A percentile compares a stretch with the other conserved stretches of the same genome.
These are phyloP conservation scores for Colletotrichum acutatum DNA, from an alignment of 2,329 filamentous ascomycete species.

Conservation along the genomic window DNA sequence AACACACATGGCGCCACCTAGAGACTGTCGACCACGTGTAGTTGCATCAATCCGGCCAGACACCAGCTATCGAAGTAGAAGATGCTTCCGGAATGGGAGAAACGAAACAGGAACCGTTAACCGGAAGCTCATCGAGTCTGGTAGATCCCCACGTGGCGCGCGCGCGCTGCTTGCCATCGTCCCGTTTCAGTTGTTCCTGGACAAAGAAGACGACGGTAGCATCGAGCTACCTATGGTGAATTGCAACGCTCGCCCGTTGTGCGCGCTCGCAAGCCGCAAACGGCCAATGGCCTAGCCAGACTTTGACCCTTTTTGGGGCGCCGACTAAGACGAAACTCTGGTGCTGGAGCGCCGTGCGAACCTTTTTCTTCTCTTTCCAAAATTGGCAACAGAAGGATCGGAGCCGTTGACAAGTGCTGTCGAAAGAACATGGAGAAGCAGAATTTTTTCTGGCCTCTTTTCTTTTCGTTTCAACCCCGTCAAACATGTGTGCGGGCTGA, in stretches of 20 bases:
- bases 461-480: conserved; percentile 14
- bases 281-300: background rate
- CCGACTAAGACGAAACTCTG: conserved; percentile 18
- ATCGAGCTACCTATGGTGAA: conserved; percentile 1
- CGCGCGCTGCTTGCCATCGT: conserved; percentile 16
- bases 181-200: conserved; percentile 21
- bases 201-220: background rate
- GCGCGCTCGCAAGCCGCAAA: background rate
- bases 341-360: conserved; percentile 5
- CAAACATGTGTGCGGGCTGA: conserved; percentile 22
- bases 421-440: background rate
- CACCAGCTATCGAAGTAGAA: background rate
- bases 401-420: background rate
- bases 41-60: background rate
- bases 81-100: background rate
- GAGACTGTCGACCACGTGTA: background rate
- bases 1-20: conserved; percentile 2
- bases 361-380: background rate
- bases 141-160: background rate
- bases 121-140: background rate
- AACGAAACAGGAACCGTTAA: conserved; percentile 3
- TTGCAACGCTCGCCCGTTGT: conserved; percentile 22
- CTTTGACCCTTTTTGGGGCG: conserved; percentile 15
- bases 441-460: background rate
- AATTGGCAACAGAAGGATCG: conserved; percentile 1